Evolutionary conservation across 768 basidiomycete genomes (phyloP).

Genomic region (Lactarius tabidus): DNA sequence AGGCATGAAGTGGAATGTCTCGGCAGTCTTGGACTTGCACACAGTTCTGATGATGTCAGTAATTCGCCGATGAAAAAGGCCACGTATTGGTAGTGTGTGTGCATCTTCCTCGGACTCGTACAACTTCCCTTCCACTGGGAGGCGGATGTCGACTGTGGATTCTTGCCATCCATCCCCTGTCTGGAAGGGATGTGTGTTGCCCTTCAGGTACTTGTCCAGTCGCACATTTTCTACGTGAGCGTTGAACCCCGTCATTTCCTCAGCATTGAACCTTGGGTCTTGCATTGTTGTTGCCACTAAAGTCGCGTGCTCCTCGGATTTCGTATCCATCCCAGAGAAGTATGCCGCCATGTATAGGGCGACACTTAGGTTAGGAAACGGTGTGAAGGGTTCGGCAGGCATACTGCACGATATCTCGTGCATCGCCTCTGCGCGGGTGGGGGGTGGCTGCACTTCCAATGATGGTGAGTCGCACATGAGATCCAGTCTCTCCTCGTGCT

Average conservation of each 20-base stretch:
- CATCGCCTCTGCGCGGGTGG: not conserved
- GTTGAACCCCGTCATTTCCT: not conserved
- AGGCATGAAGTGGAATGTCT: not conserved
- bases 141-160: not conserved
- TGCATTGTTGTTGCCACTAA: not conserved
- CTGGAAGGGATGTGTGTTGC: not conserved
- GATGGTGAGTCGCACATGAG: not conserved
- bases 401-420: not conserved
- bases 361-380: not conserved
- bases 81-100: not conserved
- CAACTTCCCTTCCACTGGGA: not conserved
- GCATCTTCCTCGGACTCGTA: not conserved
- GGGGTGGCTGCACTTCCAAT: not conserved
- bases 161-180: not conserved
- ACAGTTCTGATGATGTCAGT: not conserved
- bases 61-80: not conserved
- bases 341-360: not conserved
- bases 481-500: not conserved
- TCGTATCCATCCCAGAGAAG: not conserved
- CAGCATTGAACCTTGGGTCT: not conserved
- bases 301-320: too few relatives aligned
- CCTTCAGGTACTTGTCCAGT: not conserved
- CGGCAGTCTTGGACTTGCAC: not conserved
- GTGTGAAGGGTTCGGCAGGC: not conserved
- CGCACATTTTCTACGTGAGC: not conserved